Percentiles rank a stretch among this genome's conserved stretches.
phyloP scores from a whole-genome alignment of 805 yeast species.

The Ogataea neopini region DNA sequence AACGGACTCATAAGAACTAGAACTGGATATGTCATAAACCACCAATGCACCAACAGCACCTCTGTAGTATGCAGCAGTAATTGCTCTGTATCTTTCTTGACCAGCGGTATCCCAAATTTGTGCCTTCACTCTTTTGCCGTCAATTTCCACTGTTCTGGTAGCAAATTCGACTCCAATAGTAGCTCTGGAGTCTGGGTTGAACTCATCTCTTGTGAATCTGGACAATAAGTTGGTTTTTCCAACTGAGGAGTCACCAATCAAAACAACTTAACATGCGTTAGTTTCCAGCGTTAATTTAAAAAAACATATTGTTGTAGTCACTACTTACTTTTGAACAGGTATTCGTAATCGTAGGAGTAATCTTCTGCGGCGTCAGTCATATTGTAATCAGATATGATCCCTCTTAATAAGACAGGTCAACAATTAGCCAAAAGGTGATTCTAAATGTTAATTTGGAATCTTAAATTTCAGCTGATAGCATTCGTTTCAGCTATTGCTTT shows the following conservation, averaged over 20 bases:
- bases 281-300: constrained; percentile 1
- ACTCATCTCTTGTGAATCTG: constrained; percentile 93
- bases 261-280: constrained; percentile 55
- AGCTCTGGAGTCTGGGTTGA: constrained; percentile 89
- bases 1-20: constrained; percentile 82
- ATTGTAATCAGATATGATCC: background rate
- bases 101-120: constrained; percentile 99
- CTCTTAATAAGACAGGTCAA: constrained; percentile 10
- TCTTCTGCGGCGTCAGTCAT: constrained; percentile 57
- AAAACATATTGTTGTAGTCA: background rate
- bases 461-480: background rate
- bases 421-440: background rate
- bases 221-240: constrained; percentile 94
- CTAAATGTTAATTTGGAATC: background rate
- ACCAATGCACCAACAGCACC: constrained; percentile 98
- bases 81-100: constrained; percentile 97
- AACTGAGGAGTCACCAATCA: constrained; percentile 96
- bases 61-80: constrained; percentile 94
- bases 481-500: constrained; percentile 2
- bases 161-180: constrained; percentile 99
- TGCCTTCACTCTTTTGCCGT: constrained; percentile 81
- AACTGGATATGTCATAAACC: constrained; percentile 92
- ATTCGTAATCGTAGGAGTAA: constrained; percentile 82
- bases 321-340: constrained; percentile 70
- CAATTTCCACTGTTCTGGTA: constrained; percentile 87